Percentiles rank a stretch among this genome's conserved stretches.
Evolutionary conservation across 495 filamentous ascomycete species (phyloP).

Genomic region (Aspergillus heteromorphus): DNA sequence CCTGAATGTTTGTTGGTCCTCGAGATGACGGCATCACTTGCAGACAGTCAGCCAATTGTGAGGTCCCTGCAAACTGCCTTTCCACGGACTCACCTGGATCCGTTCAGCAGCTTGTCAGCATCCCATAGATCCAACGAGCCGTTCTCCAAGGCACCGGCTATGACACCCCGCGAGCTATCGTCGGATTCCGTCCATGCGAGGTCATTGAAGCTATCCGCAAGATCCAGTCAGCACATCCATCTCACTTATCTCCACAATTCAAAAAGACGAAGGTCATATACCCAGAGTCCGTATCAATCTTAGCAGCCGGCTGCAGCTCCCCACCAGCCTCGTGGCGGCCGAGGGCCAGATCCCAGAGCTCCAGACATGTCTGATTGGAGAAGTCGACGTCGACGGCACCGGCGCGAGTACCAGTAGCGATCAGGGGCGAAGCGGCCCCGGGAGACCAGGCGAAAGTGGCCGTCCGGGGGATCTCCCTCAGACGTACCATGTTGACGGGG

Average conservation of each 20-base stretch:
- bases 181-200: conserved; percentile 86
- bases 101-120: conserved; percentile 73
- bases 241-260: background rate
- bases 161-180: conserved; percentile 72
- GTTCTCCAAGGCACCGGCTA: conserved; percentile 94
- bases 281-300: conserved; percentile 85
- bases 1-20: conserved; percentile 89
- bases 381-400: conserved; percentile 96
- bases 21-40: conserved; percentile 72
- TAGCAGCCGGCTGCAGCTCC: conserved; percentile 81
- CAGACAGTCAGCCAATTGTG: conserved; percentile 18
- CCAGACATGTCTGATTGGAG: conserved; percentile 92
- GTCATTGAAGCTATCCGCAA: conserved; percentile 75
- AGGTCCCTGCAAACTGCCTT: background rate
- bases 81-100: conserved; percentile 42
- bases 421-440: conserved; percentile 63
- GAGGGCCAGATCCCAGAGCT: conserved; percentile 90
- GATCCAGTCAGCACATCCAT: conserved; percentile 9
- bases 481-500: conserved; percentile 72
- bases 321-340: conserved; percentile 65
- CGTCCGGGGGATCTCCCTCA: conserved; percentile 92
- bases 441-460: conserved; percentile 97
- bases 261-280: conserved; percentile 32
- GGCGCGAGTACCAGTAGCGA: conserved; percentile 93
- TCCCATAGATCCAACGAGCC: conserved; percentile 96